Evolutionary conservation across 768 basidiomycete genomes (phyloP).

Genomic region (Tricholoma flavovirens): DNA sequence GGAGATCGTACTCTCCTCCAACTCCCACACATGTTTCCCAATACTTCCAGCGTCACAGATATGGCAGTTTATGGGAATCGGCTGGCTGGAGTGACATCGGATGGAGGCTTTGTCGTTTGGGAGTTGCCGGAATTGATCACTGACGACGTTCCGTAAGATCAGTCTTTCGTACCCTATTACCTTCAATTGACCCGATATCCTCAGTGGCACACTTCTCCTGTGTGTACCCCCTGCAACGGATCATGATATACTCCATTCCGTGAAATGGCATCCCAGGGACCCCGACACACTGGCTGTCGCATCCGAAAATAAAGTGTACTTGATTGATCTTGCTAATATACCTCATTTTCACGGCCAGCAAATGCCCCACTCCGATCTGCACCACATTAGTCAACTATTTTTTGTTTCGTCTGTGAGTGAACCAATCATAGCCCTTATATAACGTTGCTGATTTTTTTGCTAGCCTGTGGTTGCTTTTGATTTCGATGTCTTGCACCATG

Average conservation of each 20-base stretch:
- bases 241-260: slow-evolving; percentile 66
- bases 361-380: slow-evolving; percentile 62
- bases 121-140: slow-evolving; percentile 78
- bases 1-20: slow-evolving; percentile 85
- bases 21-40: slow-evolving; percentile 57
- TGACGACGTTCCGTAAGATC: slow-evolving; percentile 78
- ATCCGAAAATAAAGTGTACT: slow-evolving; percentile 67
- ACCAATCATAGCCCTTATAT: neutral
- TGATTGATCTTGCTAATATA: slow-evolving; percentile 66
- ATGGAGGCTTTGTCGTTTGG: slow-evolving; percentile 88
- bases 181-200: slow-evolving; percentile 9
- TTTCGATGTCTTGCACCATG: slow-evolving; percentile 73
- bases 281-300: slow-evolving; percentile 79
- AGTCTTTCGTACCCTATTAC: neutral
- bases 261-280: slow-evolving; percentile 87
- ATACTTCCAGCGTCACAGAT: slow-evolving; percentile 63
- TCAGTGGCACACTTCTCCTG: slow-evolving; percentile 60
- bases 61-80: slow-evolving; percentile 84
- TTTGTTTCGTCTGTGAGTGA: slow-evolving; percentile 61
- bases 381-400: slow-evolving; percentile 63
- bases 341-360: slow-evolving; percentile 59
- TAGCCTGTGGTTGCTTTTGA: slow-evolving; percentile 81
- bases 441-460: neutral
- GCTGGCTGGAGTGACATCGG: slow-evolving; percentile 80
- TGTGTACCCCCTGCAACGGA: slow-evolving; percentile 60